phyloP scores from a whole-genome alignment of 345 rosid species.

The Turritis glabra region DNA sequence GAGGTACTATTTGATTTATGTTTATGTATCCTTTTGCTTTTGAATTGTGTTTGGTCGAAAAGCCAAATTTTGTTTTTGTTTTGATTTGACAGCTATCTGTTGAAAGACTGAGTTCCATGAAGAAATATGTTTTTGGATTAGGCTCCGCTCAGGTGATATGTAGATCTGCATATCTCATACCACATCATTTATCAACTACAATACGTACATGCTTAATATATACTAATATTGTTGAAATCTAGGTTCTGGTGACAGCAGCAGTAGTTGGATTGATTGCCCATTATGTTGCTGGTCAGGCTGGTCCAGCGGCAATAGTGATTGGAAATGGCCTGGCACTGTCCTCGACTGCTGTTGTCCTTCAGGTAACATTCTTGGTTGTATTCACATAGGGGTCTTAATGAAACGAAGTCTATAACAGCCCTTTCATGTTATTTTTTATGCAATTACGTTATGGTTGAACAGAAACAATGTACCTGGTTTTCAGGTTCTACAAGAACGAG shows the following conservation, averaged over 20 bases:
- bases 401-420: neutral
- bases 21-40: conserved; percentile 28
- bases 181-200: neutral
- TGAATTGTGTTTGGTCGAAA: conserved; percentile 27
- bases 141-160: conserved; percentile 88
- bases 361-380: conserved; percentile 49
- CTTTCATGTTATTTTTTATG: conserved; percentile 13
- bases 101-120: conserved; percentile 99
- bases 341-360: conserved; percentile 97
- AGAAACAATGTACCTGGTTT: conserved; percentile 22
- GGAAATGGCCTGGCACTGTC: conserved; percentile 98
- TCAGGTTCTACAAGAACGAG: conserved; percentile 98
- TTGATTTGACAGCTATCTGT: conserved; percentile 83
- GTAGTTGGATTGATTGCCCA: conserved; percentile 83
- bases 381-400: conserved; percentile 5
- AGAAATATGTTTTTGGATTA: conserved; percentile 97
- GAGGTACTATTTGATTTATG: conserved; percentile 57
- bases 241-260: conserved; percentile 95
- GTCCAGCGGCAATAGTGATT: conserved; percentile 94
- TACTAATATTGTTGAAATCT: conserved; percentile 37
- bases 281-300: conserved; percentile 73
- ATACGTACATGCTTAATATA: conserved; percentile 3
- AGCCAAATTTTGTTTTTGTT: conserved; percentile 21
- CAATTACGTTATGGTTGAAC: conserved; percentile 16
- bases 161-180: conserved; percentile 17